These are phyloP conservation scores for Aspergillus luchuensis DNA, from an alignment of 2,329 filamentous ascomycete genomes.

Conservation along the genomic window DNA sequence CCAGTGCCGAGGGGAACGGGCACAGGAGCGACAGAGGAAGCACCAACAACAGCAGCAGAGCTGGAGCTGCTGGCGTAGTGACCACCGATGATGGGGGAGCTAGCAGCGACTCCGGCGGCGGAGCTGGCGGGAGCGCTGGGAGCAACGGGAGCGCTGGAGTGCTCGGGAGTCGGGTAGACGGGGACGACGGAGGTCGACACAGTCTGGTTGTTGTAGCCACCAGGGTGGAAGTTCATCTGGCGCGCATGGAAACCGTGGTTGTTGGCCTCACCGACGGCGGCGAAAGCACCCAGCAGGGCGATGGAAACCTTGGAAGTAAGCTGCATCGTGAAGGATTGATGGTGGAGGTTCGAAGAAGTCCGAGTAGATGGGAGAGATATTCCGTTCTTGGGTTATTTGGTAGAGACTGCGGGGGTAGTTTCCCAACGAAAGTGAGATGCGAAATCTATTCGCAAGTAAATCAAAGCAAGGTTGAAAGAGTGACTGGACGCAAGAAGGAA, in stretches of 20 bases:
- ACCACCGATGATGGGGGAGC: neutral
- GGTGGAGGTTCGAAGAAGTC: conserved; percentile 8
- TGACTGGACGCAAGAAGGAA: conserved; percentile 18
- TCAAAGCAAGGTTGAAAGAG: conserved; percentile 19
- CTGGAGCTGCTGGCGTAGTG: conserved; percentile 5
- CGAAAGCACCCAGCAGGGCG: conserved; percentile 39
- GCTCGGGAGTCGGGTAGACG: conserved; percentile 22
- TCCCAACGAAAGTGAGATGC: conserved; percentile 24
- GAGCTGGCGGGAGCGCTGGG: conserved; percentile 15
- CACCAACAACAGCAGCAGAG: neutral
- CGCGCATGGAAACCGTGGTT: conserved; percentile 30
- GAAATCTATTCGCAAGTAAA: conserved; percentile 41
- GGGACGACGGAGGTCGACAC: conserved; percentile 25
- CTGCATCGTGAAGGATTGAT: conserved; percentile 42
- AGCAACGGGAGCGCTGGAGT: conserved; percentile 6
- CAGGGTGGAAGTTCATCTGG: conserved; percentile 24
- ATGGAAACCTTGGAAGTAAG: conserved; percentile 39
- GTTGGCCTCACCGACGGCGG: conserved; percentile 37
- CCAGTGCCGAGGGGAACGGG: conserved; percentile 28
- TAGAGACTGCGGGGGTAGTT: conserved; percentile 12
- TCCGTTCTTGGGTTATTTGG: neutral
- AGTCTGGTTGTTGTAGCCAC: conserved; percentile 18
- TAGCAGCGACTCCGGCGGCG: conserved; percentile 10
- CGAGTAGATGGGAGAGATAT: neutral
- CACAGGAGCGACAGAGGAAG: conserved; percentile 13